Evolutionary conservation across 1,284 basidiomycete species (phyloP), one percentile per base, ranked within the genome.

Genomic region (Ustilago tritici): DNA sequence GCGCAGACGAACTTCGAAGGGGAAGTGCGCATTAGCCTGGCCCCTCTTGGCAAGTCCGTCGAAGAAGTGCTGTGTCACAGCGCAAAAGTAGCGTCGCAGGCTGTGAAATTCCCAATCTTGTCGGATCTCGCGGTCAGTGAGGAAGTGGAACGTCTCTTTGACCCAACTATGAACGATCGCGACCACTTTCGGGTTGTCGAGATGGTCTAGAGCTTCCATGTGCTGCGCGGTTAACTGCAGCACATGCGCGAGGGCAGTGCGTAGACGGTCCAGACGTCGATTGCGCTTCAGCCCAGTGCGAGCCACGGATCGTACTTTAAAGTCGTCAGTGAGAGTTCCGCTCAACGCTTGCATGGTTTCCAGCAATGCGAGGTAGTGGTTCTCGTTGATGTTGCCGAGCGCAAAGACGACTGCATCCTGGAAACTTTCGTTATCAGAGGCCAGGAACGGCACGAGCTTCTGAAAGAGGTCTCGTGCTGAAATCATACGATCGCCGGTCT

Each of bases 231-330:
- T 95, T 35, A 95, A 89, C 81, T 91, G 92, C 84, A 95, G 95
- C 36, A 96, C 95, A 53, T 93, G 92, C 8, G 93, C 93, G n/a
- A 96, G 91, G 14, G 94, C 92, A 1, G 93, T 93, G 87, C 93
- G 93, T 47, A 96, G 89, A 15, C 93, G 91, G 74, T 93, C 93
- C 78, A 94, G 92, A 54, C 92, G 89, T 52, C 92, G 90, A 58
- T 89, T 90, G 6, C 92, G 90, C 52, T 86, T 76, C 52, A 73
- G 52, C 2, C 73, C 74, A 46, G 53, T 71, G 28, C 77, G 67
- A 31, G 75, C 69, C 36, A 77, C 67, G 66, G 68, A 70, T n/a
- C 88, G 87, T 64, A 90, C 87, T 56, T 35, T 71, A 52, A 90
- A 88, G 73, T 94, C 93, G 70, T 94, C 93, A 76, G 92, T 92